Conservation (phyloP, 2,329 filamentous ascomycete genomes). For the Sporothrix humicola region DNA sequence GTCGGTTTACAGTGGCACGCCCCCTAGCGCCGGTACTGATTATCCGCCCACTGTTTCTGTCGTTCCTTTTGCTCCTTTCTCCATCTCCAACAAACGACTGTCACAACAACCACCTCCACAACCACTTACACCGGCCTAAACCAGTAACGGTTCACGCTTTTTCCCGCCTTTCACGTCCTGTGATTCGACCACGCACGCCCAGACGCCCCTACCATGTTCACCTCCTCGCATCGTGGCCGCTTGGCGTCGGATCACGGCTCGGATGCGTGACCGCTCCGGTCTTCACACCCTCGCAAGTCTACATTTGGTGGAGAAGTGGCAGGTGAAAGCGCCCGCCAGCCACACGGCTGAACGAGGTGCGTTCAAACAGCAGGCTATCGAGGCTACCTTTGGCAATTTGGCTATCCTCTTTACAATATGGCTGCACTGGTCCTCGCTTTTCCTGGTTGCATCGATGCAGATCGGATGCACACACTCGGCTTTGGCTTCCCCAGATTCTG, state of each 20-base stretch:
- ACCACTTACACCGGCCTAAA: too few relatives aligned
- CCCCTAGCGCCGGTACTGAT: conserved; percentile 21
- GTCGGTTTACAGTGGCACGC: neutral
- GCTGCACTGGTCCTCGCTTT: neutral
- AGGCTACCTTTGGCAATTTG: neutral
- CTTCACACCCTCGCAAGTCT: neutral
- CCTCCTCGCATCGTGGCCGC: conserved; percentile 6
- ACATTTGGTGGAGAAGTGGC: neutral
- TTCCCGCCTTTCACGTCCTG: neutral
- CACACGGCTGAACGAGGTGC: neutral
- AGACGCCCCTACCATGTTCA: neutral
- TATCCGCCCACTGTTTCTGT: too few relatives aligned
- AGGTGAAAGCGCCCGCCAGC: neutral
- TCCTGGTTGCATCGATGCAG: conserved; percentile 7
- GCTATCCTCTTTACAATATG: neutral
- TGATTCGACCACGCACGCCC: neutral
- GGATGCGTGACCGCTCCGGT: neutral
- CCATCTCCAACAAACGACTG: neutral
- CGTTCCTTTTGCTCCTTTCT: neutral
- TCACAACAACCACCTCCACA: neutral
- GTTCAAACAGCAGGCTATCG: too few relatives aligned
- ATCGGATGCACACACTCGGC: neutral
- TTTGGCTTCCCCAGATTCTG: neutral
- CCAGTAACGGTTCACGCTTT: too few relatives aligned
- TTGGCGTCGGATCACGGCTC: conserved; percentile 24